Base-by-base conservation (phyloP, 2,329 filamentous ascomycete genomes). In the Macrophomina pseudophaseolina region DNA sequence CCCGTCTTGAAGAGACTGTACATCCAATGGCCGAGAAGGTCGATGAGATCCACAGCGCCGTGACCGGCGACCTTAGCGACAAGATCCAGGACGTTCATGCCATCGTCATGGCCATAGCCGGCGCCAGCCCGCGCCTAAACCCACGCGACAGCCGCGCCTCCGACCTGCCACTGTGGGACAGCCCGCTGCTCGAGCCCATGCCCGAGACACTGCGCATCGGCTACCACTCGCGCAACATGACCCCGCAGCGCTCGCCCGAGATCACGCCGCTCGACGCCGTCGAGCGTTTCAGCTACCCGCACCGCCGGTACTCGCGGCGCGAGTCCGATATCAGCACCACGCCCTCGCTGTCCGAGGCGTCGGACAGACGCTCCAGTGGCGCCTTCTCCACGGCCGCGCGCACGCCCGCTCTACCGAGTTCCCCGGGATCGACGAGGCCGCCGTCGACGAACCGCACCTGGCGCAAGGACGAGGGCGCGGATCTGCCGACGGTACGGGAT, bases 1-100 rank as follows among this genome's bases (percentile, higher is more conserved):
- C 62, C 40, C 70, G 71, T 4, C 69, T 79, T 4, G 70, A 78
- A 65, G 68, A 67, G 12, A 70, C 72, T 8, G 71, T 79, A 5
- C 68, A 66, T n/a, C 73, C 74, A 8, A 75, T 77, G 64, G 74
- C 73, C 58, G 71, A 75, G 44, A 73, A 74, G n/a, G 73, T 77
- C 53, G 71, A 78, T 52, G 71, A 68, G 30, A 73, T 77, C 59
- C 70, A 76, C 33, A 64, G 58, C 33, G 68, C 74, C 5, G 56
- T 63, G 11, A 69, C 69, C 23, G 72, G 70, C 14, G 72, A 68
- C 30, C 67, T 75, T 2, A 68, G 71, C 35, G 70, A 74, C 38
- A 72, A 75, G 49, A 67, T 77, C 2, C 72, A 78, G 9, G 72
- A 77, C 62, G 68, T 77, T 4, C 73, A 74, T 48, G 70, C 71